Evolutionary conservation across 2,329 filamentous ascomycete genomes (phyloP), one percentile per base, ranked within the genome.

Genomic region (Coniella lustricola): DNA sequence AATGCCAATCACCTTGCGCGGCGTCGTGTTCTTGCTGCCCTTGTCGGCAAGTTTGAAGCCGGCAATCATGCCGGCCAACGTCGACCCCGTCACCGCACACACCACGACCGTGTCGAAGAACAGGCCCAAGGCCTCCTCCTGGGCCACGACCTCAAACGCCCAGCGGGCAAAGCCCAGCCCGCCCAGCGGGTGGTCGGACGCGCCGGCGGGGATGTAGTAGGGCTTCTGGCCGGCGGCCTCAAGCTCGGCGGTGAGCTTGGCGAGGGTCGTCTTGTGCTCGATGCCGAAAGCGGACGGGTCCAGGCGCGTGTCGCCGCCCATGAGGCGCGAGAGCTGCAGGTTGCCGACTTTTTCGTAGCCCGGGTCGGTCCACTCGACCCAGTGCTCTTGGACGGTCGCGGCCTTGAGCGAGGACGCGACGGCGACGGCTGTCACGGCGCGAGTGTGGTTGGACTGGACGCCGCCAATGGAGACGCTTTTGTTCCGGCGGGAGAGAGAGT

Each of bases 141-240:
- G 83, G 53, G 71, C 68, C 40, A 70, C 70, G 0, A 88, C 79
- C 63, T 87, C 84, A 32, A 85, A 80, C 1, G 83, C 82, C 79
- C 83, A 87, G 2, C 82, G 70, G 7, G 82, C 82, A 57, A 87
- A 87, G 0, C 84, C 84, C 14, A 87, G 62, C 0, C 84, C 84
- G 3, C 84, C 84, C 0, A 86, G 70, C 0, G 81, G 80, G 60
- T 87, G 84, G 60, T 86, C 82, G 0, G 79, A 84, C 1, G 83
- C 83, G 0, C 84, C 84, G 0, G 83, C 82, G 3, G 84, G 84
- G 54, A 87, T 85, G 59, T 83, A 84, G 60, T 87, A 88, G 0
- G 84, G 81, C 61, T 77, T 81, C 33, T 74, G 73, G 0, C 81
- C 83, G 1, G 60, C 60, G 1, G 57, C 61, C 49, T 69, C 64